These are phyloP conservation scores for Xerocomus amazonicus DNA, from an alignment of 1,284 basidiomycete species.

Conservation along the genomic window DNA sequence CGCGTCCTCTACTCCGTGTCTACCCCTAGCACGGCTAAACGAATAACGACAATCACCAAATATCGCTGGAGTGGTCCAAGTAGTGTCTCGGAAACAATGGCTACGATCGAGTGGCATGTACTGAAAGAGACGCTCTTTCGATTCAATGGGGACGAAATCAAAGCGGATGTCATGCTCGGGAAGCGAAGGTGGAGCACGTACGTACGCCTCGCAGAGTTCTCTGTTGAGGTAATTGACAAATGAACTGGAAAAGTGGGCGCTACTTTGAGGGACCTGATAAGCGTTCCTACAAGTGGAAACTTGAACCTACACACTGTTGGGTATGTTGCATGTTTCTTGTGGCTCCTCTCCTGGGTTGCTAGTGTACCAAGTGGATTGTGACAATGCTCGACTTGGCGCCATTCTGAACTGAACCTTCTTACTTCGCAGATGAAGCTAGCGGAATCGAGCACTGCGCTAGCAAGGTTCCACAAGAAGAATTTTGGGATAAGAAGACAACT, in stretches of 20 bases:
- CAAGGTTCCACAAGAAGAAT: constrained; percentile 26
- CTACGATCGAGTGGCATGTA: constrained; percentile 26
- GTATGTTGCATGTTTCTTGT: constrained; percentile 14
- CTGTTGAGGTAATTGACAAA: background rate
- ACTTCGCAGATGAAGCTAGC: constrained; percentile 21
- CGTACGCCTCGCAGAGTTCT: constrained; percentile 1
- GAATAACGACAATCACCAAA: constrained; percentile 25
- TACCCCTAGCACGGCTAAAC: constrained; percentile 19
- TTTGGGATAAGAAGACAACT: constrained; percentile 20
- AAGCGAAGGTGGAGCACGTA: constrained; percentile 26
- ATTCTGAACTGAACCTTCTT: background rate
- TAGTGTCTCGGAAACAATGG: constrained; percentile 28
- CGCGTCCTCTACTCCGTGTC: constrained; percentile 25
- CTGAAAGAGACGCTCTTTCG: constrained; percentile 22
- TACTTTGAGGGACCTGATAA: constrained; percentile 29
- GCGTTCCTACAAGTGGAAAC: constrained; percentile 30
- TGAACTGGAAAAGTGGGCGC: constrained; percentile 20
- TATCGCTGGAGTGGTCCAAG: constrained; percentile 25
- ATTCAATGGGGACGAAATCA: constrained; percentile 22
- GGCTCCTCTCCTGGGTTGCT: background rate
- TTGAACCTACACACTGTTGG: constrained; percentile 22
- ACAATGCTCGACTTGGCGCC: background rate
- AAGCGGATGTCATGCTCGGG: constrained; percentile 21
- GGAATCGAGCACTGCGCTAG: constrained; percentile 14
- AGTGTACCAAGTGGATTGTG: background rate